Conservation (phyloP, 1,284 basidiomycete genomes). For the Hortiboletus rubellus region DNA sequence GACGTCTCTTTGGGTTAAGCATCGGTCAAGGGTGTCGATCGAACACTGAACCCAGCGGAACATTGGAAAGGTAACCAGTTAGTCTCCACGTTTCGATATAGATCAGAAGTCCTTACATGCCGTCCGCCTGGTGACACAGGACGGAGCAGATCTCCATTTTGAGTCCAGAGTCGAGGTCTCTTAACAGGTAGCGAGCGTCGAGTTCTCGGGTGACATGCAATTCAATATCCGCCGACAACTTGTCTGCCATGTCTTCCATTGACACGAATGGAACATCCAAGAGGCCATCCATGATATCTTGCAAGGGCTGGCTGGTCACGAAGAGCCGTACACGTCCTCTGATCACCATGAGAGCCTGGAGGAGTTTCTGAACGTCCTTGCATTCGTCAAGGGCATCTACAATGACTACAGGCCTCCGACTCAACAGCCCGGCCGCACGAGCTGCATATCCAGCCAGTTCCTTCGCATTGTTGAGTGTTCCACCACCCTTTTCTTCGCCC, state of each 20-base stretch:
- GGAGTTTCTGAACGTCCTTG: neutral
- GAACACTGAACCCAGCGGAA: conserved; percentile 9
- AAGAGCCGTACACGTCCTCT: neutral
- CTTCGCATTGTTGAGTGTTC: neutral
- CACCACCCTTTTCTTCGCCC: neutral
- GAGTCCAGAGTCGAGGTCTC: neutral
- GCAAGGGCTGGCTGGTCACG: neutral
- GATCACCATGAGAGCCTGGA: neutral
- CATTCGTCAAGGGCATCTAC: conserved; percentile 12
- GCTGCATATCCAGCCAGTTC: neutral
- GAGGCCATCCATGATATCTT: neutral
- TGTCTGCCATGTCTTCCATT: neutral
- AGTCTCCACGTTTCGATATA: neutral
- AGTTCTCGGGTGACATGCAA: conserved; percentile 1
- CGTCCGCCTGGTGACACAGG: neutral
- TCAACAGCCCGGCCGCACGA: neutral
- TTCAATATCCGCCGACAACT: neutral
- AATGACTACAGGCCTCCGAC: neutral
- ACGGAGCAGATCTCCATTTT: neutral
- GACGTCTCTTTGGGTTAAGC: neutral
- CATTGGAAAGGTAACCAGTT: neutral
- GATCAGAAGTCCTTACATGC: neutral
- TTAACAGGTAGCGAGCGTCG: neutral
- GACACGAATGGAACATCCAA: neutral
- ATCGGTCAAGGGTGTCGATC: conserved; percentile 1